Percentiles rank a stretch among this genome's conserved stretches.
These are phyloP conservation scores for Mycena rebaudengoi DNA, from an alignment of 768 basidiomycete genomes.

Conservation along the genomic window DNA sequence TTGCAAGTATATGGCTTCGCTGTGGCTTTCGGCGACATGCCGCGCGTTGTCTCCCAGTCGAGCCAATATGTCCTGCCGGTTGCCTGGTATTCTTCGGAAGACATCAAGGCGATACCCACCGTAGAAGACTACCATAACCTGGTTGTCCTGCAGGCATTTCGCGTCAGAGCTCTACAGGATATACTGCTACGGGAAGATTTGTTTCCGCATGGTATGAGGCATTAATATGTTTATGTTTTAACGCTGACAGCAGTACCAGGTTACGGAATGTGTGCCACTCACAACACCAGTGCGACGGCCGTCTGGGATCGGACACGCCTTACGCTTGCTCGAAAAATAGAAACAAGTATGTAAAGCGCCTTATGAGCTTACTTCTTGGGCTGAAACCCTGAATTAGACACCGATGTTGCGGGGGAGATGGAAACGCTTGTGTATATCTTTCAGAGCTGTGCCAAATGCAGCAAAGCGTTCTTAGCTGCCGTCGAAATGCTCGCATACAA, in stretches of 20 bases:
- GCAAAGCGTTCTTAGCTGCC: slow-evolving; percentile 69
- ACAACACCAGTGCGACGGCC: slow-evolving; percentile 51
- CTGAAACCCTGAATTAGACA: slow-evolving; percentile 47
- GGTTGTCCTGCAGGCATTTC: slow-evolving; percentile 63
- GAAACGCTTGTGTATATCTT: slow-evolving; percentile 55
- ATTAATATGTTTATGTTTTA: slow-evolving; percentile 10
- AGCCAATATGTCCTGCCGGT: slow-evolving; percentile 70
- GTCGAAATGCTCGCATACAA: slow-evolving; percentile 81
- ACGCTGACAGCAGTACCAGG: slow-evolving; percentile 35
- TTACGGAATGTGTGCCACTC: slow-evolving; percentile 68
- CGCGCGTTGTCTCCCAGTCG: slow-evolving; percentile 60
- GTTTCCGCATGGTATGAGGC: slow-evolving; percentile 78
- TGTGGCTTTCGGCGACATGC: slow-evolving; percentile 45
- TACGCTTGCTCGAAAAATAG: slow-evolving; percentile 54
- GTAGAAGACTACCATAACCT: slow-evolving; percentile 71
- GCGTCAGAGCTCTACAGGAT: slow-evolving; percentile 60
- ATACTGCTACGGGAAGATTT: slow-evolving; percentile 66
- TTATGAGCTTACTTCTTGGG: not conserved
- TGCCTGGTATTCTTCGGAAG: slow-evolving; percentile 58
- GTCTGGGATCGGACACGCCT: slow-evolving; percentile 63
- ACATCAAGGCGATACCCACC: slow-evolving; percentile 62
- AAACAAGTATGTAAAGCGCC: slow-evolving; percentile 53
- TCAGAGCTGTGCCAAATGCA: slow-evolving; percentile 58
- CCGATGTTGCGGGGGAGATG: slow-evolving; percentile 78
- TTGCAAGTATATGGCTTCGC: slow-evolving; percentile 73